phyloP scores from a whole-genome alignment of 2,329 filamentous ascomycete genomes.

The Alternaria consortialis region DNA sequence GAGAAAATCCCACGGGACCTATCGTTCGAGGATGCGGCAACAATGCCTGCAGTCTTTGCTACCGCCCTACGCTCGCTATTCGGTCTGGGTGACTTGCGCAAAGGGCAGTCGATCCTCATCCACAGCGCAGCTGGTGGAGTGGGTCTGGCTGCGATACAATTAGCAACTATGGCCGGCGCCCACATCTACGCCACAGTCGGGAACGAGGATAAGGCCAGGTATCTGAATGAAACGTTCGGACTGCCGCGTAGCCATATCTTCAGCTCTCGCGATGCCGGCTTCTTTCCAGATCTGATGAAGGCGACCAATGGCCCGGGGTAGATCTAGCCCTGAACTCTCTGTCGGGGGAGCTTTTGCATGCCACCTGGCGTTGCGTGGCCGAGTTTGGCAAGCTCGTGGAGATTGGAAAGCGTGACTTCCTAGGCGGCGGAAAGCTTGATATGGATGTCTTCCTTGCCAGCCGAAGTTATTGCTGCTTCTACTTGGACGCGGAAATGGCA shows the following conservation, averaged over 20 bases:
- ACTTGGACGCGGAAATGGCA: background rate
- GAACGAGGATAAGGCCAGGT: slow-evolving; percentile 25
- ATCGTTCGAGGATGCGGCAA: slow-evolving; percentile 37
- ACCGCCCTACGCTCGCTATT: slow-evolving; percentile 37
- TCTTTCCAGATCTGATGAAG: slow-evolving; percentile 1
- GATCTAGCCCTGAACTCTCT: slow-evolving; percentile 46
- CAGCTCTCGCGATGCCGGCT: slow-evolving; percentile 24
- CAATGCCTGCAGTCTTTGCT: slow-evolving; percentile 31
- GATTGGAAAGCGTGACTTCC: slow-evolving; percentile 28
- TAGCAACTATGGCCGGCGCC: slow-evolving; percentile 22
- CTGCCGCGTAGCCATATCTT: slow-evolving; percentile 47
- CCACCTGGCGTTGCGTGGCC: slow-evolving; percentile 54
- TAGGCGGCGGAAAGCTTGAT: slow-evolving; percentile 8
- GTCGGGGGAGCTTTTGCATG: slow-evolving; percentile 37
- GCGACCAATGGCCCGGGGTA: slow-evolving; percentile 38
- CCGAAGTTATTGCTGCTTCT: slow-evolving; percentile 1
- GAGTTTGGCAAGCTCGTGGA: slow-evolving; percentile 31
- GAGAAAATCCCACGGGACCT: slow-evolving; percentile 38
- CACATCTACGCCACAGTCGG: slow-evolving; percentile 40
- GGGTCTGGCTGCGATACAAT: slow-evolving; percentile 32
- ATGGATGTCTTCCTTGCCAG: slow-evolving; percentile 21
- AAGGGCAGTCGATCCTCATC: slow-evolving; percentile 27
- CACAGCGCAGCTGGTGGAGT: slow-evolving; percentile 28
- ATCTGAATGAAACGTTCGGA: slow-evolving; percentile 24
- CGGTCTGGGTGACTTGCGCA: slow-evolving; percentile 25